Evolutionary conservation across 1,284 basidiomycete genomes (phyloP).

Genomic region (Apiotrichum laibachii): DNA sequence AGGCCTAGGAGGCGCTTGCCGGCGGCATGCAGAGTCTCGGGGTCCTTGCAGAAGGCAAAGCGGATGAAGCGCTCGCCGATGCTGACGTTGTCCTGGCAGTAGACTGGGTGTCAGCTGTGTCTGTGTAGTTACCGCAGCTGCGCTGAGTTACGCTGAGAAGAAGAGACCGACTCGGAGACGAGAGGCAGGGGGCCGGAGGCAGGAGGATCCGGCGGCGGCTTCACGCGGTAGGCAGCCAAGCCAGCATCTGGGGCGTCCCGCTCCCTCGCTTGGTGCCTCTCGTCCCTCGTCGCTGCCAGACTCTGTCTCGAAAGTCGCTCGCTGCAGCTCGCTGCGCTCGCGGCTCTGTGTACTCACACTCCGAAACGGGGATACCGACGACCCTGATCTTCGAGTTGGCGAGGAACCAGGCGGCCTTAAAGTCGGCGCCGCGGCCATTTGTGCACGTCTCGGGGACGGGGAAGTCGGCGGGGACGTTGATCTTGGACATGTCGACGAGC

Average conservation of each 20-base stretch:
- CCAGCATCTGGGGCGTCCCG: too few species aligned
- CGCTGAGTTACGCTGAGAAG: too few species aligned
- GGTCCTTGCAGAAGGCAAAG: constrained; percentile 91
- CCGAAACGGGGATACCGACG: constrained; percentile 88
- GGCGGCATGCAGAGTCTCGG: constrained; percentile 73
- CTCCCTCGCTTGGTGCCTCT: too few species aligned
- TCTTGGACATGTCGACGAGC: constrained; percentile 75
- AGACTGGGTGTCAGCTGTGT: constrained; percentile 77
- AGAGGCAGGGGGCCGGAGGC: too few species aligned
- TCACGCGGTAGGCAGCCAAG: too few species aligned
- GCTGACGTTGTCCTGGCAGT: constrained; percentile 74
- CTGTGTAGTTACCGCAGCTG: too few species aligned
- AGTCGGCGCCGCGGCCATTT: constrained; percentile 78
- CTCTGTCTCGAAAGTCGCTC: too few species aligned
- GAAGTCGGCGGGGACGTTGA: constrained; percentile 81
- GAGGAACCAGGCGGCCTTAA: constrained; percentile 88
- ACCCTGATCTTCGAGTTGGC: constrained; percentile 76
- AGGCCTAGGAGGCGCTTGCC: constrained; percentile 72
- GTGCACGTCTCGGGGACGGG: constrained; percentile 69
- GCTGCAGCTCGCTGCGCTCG: too few species aligned
- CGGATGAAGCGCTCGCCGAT: constrained; percentile 84
- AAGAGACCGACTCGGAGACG: too few species aligned
- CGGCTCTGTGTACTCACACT: constrained; percentile 46
- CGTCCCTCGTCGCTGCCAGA: too few species aligned
- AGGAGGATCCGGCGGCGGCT: too few species aligned